Conservation (phyloP, 176 grass and related monocot species). For the Ampelocalamus luodianensis region DNA sequence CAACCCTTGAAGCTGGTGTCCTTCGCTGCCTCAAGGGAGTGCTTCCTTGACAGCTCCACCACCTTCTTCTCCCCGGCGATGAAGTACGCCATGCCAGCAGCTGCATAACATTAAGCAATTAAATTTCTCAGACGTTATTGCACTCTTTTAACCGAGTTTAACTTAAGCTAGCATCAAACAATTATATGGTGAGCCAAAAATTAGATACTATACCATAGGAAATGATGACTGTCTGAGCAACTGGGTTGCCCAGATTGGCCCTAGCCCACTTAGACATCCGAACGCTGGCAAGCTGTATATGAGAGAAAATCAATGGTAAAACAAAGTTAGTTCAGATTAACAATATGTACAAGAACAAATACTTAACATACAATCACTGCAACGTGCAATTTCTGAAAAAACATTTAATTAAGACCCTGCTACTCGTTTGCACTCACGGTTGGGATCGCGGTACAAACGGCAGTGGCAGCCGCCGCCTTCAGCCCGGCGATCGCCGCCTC, state of each 20-base stretch:
- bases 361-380: background rate
- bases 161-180: background rate
- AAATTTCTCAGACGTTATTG: background rate
- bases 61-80: constrained; percentile 50
- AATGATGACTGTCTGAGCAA: background rate
- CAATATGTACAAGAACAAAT: background rate
- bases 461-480: background rate
- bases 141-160: background rate
- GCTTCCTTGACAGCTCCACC: constrained; percentile 34
- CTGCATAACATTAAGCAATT: background rate
- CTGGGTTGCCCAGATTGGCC: constrained; percentile 5
- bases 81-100: constrained; percentile 44
- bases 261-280: constrained; percentile 1
- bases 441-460: constrained; percentile 16
- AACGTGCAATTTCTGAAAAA: background rate
- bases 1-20: background rate
- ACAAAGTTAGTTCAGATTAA: background rate
- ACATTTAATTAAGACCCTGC: background rate
- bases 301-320: background rate
- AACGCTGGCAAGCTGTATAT: constrained; percentile 14
- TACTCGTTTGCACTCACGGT: background rate
- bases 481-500: constrained; percentile 17
- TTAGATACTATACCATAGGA: background rate
- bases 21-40: background rate
- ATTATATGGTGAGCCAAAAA: background rate